Percentiles rank a stretch among this genome's conserved stretches.
These are phyloP conservation scores for Dictyostelium brefeldianum DNA, from an alignment of 78 protist genomes.

Conservation along the genomic window DNA sequence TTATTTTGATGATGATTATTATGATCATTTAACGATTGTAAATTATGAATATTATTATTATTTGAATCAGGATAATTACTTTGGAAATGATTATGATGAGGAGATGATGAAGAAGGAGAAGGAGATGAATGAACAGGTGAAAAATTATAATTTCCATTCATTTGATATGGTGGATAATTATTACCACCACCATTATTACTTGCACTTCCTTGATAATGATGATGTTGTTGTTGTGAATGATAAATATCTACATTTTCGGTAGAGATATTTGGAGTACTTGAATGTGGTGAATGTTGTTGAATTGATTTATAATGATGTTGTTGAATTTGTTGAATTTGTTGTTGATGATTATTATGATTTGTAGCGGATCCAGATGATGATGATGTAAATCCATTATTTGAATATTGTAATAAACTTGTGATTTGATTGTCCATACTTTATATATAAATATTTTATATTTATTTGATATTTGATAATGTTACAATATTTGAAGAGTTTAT, in stretches of 20 bases:
- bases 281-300: conserved; percentile 36
- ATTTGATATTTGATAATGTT: too few species aligned
- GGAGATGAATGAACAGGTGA: neutral
- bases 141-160: neutral
- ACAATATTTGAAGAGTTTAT: too few species aligned
- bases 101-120: neutral
- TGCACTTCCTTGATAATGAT: neutral
- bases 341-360: neutral
- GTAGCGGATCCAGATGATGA: neutral
- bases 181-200: neutral
- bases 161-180: neutral
- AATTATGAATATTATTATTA: neutral
- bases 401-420: neutral
- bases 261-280: neutral
- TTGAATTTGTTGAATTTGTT: neutral
- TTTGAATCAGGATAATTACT: neutral
- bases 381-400: neutral
- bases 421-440: neutral
- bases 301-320: neutral
- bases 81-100: neutral
- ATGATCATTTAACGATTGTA: neutral
- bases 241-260: conserved; percentile 3
- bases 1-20: neutral
- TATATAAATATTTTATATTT: too few species aligned
- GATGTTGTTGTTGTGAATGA: neutral